Evolutionary conservation across 208 protist species (phyloP), one percentile per base, ranked within the genome.

Genomic region (Crithidia brevicula): DNA sequence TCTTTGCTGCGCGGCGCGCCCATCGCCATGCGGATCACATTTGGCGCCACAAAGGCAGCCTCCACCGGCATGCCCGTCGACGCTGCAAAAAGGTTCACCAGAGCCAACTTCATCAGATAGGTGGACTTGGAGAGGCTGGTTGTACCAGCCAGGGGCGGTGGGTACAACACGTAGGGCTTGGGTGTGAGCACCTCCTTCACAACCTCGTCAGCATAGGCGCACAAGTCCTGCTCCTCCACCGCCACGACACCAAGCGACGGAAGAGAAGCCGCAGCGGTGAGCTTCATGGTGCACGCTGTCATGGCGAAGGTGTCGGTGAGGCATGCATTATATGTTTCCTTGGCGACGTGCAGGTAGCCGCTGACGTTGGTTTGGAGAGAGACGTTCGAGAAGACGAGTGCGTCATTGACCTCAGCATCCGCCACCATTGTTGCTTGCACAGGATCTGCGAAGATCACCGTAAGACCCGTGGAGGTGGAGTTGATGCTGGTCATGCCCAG

Each of bases 91-190:
- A 51, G 8, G 63, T 68, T 68, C 23, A 59, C 36, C 7, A 68
- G 23, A 27, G 16, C 31, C 27, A 51, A 34, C 51, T 33, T 50
- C 63, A 68, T 47, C 20, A 68, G 36, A 51, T 68, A 68, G n/a
- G 63, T 68, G n/a, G 63, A 68, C 63, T 68, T 59, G 18, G 50
- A 13, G 4, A 68, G 30, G 33, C 43, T 47, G 28, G 63, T 42
- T 6, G 63, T 49, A 40, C 28, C 63, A 1, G 13, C 1, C n/a
- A 33, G 11, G 8, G 33, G 18, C 2, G 63, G 31, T 0, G 63
- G 63, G 51, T 68, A 68, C 7, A n/a, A 8, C 27, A 59, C 23
- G 25, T 42, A 60, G 10, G 50, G 22, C 8, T 23, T 28, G 8
- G 63, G 63, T 5, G 63, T 40, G 0, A 68, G 28, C n/a, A 68